These are phyloP conservation scores for Pichia occidentalis DNA, from an alignment of 805 yeast genomes.

Conservation along the genomic window DNA sequence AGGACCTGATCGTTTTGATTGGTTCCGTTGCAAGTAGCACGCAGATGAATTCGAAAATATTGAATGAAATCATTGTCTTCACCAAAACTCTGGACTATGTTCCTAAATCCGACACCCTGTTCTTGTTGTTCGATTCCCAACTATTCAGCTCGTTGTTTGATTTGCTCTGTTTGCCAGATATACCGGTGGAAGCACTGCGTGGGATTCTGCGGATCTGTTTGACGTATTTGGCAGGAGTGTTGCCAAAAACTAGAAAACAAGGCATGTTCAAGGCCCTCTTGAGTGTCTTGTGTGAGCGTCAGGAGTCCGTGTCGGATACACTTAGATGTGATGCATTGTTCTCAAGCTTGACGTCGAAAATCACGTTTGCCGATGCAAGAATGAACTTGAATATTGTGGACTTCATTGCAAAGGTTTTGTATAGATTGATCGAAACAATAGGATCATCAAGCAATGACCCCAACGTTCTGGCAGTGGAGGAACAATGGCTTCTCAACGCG, in stretches of 20 bases:
- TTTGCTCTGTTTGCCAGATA: slow-evolving; percentile 16
- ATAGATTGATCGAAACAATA: slow-evolving; percentile 34
- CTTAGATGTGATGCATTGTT: slow-evolving; percentile 23
- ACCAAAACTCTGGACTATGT: slow-evolving; percentile 45
- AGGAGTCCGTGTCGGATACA: too few species aligned
- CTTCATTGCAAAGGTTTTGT: slow-evolving; percentile 39
- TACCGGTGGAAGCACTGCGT: slow-evolving; percentile 23
- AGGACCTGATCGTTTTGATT: slow-evolving; percentile 1
- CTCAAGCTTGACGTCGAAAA: slow-evolving; percentile 36
- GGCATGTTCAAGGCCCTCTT: slow-evolving; percentile 27
- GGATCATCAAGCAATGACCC: neutral
- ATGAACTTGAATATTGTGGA: slow-evolving; percentile 38
- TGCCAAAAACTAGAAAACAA: slow-evolving; percentile 30
- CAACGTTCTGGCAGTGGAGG: slow-evolving; percentile 24
- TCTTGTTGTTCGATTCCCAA: slow-evolving; percentile 18
- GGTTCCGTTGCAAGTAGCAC: neutral
- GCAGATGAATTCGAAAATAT: slow-evolving; percentile 31
- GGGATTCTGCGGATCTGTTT: slow-evolving; percentile 27
- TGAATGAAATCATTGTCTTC: slow-evolving; percentile 47
- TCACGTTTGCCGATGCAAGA: slow-evolving; percentile 39
- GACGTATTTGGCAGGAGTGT: slow-evolving; percentile 37
- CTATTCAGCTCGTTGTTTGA: slow-evolving; percentile 22
- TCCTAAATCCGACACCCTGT: slow-evolving; percentile 28
- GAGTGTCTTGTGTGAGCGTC: slow-evolving; percentile 14
- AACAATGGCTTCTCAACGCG: slow-evolving; percentile 15